These are phyloP conservation scores for Vaccinium darrowii DNA, from an alignment of 148 eudicot genomes.

Conservation along the genomic window DNA sequence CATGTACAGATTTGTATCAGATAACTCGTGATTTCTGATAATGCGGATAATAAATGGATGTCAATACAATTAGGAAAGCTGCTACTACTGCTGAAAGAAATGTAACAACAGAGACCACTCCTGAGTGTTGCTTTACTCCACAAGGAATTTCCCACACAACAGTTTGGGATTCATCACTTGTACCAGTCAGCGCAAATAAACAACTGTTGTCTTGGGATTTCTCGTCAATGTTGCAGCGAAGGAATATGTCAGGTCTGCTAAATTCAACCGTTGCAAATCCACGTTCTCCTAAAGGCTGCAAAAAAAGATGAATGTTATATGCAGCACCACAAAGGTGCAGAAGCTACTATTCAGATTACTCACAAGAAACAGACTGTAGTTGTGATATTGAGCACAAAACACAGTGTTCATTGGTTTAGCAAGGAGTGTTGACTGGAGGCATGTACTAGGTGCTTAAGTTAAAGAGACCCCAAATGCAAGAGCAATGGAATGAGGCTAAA, in stretches of 20 bases:
- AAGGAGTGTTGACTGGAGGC: neutral
- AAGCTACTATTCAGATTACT: neutral
- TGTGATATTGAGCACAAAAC: neutral
- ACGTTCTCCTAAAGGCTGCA: conserved; percentile 58
- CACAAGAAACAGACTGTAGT: neutral
- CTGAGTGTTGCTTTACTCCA: conserved; percentile 58
- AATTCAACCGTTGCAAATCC: conserved; percentile 61
- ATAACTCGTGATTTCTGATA: conserved; percentile 7
- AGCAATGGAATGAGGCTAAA: neutral
- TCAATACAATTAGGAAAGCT: conserved; percentile 45
- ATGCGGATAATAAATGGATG: conserved; percentile 47
- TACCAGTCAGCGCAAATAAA: conserved; percentile 24
- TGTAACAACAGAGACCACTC: conserved; percentile 58
- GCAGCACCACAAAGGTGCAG: neutral
- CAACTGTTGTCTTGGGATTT: conserved; percentile 31
- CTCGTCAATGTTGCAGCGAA: conserved; percentile 40
- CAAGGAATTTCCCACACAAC: conserved; percentile 72
- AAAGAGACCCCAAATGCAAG: neutral
- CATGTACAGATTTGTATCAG: conserved; percentile 26
- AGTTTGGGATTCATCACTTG: conserved; percentile 14
- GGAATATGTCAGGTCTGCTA: conserved; percentile 53
- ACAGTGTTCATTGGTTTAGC: too few species aligned
- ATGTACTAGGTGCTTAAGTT: neutral
- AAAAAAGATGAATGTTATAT: conserved; percentile 6
- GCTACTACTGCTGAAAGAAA: conserved; percentile 59